Percentiles rank a stretch among this genome's conserved stretches.
Conservation (phyloP, 768 basidiomycete genomes). For the Rhodotorula sphaerocarpa region DNA sequence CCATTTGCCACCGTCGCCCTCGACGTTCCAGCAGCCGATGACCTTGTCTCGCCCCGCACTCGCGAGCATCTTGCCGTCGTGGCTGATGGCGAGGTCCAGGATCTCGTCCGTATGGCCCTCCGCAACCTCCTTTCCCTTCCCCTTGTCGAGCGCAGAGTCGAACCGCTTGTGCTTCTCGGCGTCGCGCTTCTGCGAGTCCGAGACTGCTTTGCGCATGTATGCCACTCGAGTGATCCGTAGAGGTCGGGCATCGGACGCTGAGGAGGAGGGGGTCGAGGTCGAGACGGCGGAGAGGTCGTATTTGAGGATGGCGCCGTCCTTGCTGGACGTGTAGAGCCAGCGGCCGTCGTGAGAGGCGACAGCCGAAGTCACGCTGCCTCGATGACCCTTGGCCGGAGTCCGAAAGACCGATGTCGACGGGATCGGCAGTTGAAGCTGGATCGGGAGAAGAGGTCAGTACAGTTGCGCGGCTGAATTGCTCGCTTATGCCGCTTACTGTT, state of each 20-base stretch:
- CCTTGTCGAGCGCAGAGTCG: constrained; percentile 35
- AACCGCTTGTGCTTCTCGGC: constrained; percentile 17
- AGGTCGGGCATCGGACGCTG: not conserved
- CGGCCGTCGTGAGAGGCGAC: constrained; percentile 63
- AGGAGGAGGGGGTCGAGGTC: constrained; percentile 47
- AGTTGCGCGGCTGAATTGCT: no score
- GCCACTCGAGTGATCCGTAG: constrained; percentile 36
- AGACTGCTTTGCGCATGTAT: constrained; percentile 35
- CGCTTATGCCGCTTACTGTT: constrained; percentile 15
- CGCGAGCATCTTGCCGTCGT: constrained; percentile 73
- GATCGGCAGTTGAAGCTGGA: constrained; percentile 39
- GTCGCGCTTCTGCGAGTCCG: constrained; percentile 20
- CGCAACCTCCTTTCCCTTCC: constrained; percentile 48
- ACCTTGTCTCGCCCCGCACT: constrained; percentile 77
- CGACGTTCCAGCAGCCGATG: constrained; percentile 74
- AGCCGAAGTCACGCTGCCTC: constrained; percentile 72
- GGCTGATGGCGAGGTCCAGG: constrained; percentile 69
- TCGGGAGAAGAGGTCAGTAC: no score
- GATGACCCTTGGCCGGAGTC: constrained; percentile 54
- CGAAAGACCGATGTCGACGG: constrained; percentile 49
- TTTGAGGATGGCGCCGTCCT: constrained; percentile 81
- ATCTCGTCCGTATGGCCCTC: constrained; percentile 82
- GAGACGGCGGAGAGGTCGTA: constrained; percentile 55
- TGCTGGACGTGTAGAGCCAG: constrained; percentile 78
- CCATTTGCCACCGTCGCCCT: constrained; percentile 54